Conservation (phyloP, 176 grass and related monocot species). For the Carex myosuroides region DNA sequence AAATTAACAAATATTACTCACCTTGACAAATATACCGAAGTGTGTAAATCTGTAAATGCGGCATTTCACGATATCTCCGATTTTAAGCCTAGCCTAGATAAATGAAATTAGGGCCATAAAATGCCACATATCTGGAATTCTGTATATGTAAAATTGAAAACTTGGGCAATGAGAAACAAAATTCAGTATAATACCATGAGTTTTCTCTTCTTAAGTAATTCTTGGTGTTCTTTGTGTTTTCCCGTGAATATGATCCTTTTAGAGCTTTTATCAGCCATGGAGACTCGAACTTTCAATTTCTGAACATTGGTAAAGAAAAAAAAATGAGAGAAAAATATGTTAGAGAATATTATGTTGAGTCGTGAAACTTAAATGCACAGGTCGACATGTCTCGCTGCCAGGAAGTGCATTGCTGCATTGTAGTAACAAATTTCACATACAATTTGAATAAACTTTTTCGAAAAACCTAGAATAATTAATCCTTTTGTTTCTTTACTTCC, state of each 20-base stretch:
- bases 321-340: neutral
- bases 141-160: conserved; percentile 9
- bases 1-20: conserved; percentile 22
- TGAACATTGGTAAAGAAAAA: conserved; percentile 31
- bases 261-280: conserved; percentile 64
- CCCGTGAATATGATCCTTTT: conserved; percentile 75
- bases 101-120: conserved; percentile 17
- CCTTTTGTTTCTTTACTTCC: neutral
- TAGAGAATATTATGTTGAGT: neutral
- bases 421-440: neutral
- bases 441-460: neutral
- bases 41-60: conserved; percentile 74
- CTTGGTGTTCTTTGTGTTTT: conserved; percentile 68
- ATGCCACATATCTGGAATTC: conserved; percentile 9
- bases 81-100: conserved; percentile 71
- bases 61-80: conserved; percentile 79
- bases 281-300: conserved; percentile 65
- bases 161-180: conserved; percentile 19
- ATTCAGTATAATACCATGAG: conserved; percentile 58
- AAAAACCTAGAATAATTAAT: neutral
- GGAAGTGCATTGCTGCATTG: neutral
- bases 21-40: conserved; percentile 96
- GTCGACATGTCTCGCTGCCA: neutral
- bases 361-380: neutral
- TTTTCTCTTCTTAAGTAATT: conserved; percentile 71